Base-by-base conservation (phyloP, 1,139 yeast species). In the Groenewaldozyma auringiensis region DNA sequence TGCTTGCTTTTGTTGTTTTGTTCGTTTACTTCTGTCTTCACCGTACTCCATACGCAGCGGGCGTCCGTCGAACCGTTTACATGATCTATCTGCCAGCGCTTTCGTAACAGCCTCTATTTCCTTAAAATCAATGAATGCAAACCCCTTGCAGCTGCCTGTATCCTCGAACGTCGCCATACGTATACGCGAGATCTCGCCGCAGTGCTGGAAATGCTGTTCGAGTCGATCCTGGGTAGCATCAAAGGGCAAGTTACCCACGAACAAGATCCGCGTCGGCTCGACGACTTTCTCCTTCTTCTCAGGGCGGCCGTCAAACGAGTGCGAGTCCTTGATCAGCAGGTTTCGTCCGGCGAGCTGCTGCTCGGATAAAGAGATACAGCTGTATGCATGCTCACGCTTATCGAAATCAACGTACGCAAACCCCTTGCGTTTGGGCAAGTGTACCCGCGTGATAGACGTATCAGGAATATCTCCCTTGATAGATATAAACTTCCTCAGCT, bases 111-210 rank as follows among this genome's bases (percentile, higher is more conserved):
- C 89, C 27, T 76, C 77, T 53, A 83, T 84, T 54, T 81, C 82
- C 55, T 72, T 76, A 68, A 89, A 92, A 65, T 92, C 98, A 37
- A 92, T 69, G 60, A 92, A 92, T 1, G 96, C 92, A 71, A 89
- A 92, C 1, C 98, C 98, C 64, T 92, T 92, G 70, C 97, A 92
- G 63, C 88, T 89, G 1, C 97, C 97, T 37, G 85, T 71, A 61
- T 92, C 98, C 67, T 92, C 92, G 64, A 92, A 92, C 6, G 98
- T 89, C 1, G 97, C 97, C 95, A 89, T 89, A 64, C 98, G 77
- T 46, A 89, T 78, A 56, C 77, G 79, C 29, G 74, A 68, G 48
- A 88, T 88, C 50, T 85, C 89, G 27, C 96, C 96, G 60, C 85
- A 81, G 55, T 72, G 79, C 56, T 68, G 67, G 70, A 89, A 92